phyloP scores from a whole-genome alignment of 176 grass and related monocot genomes.

The Raddia distichophylla region DNA sequence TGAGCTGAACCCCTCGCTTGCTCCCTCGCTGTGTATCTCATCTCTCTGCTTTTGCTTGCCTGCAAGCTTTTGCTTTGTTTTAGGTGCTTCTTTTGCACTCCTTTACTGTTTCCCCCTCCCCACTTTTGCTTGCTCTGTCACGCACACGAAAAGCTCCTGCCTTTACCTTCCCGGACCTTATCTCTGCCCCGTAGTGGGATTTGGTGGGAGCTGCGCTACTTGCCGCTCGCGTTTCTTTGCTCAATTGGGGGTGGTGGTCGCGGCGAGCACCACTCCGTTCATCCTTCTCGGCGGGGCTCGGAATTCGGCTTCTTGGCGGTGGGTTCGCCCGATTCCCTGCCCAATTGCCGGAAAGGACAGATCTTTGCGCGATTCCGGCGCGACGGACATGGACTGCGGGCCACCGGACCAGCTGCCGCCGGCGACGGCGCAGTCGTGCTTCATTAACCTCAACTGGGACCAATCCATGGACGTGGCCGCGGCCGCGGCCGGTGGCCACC shows the following conservation, averaged over 20 bases:
- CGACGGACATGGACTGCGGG: slow-evolving; percentile 76
- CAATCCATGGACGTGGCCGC: slow-evolving; percentile 64
- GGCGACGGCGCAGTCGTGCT: slow-evolving; percentile 48
- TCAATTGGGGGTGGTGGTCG: neutral
- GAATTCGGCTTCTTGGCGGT: slow-evolving; percentile 9
- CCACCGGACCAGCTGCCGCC: slow-evolving; percentile 57
- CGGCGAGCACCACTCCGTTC: slow-evolving; percentile 1
- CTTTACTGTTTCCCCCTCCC: slow-evolving; percentile 31
- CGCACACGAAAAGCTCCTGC: slow-evolving; percentile 70
- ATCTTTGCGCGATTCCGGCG: slow-evolving; percentile 45
- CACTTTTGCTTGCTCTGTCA: slow-evolving; percentile 62
- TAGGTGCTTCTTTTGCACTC: slow-evolving; percentile 52
- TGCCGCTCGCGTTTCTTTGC: slow-evolving; percentile 48
- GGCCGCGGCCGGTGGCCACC: slow-evolving; percentile 39
- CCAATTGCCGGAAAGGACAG: slow-evolving; percentile 38
- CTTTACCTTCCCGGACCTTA: slow-evolving; percentile 55
- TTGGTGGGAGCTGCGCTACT: slow-evolving; percentile 50
- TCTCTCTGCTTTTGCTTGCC: slow-evolving; percentile 51
- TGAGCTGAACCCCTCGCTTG: neutral
- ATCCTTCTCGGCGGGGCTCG: neutral
- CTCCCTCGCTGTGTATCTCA: neutral
- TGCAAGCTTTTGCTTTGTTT: slow-evolving; percentile 57
- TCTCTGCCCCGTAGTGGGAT: slow-evolving; percentile 57
- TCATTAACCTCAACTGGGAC: slow-evolving; percentile 95
- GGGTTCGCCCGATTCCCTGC: slow-evolving; percentile 6